Percentiles rank a stretch among this genome's conserved stretches.
Evolutionary conservation across 2,329 filamentous ascomycete species (phyloP).

Genomic region (Colletotrichum scovillei): DNA sequence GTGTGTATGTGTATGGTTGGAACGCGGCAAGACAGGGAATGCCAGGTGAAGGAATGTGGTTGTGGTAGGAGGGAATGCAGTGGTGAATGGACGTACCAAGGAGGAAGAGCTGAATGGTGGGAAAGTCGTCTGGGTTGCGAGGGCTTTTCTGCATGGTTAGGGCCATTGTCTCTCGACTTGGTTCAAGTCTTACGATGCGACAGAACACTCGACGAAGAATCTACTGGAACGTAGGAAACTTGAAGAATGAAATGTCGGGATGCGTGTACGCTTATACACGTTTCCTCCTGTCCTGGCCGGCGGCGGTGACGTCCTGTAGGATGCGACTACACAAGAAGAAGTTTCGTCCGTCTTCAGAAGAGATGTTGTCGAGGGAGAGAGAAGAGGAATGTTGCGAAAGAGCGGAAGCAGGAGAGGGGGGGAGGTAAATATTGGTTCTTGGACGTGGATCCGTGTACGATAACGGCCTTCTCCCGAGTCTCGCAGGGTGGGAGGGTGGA

Average conservation of each 20-base stretch:
- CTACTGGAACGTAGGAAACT: conserved; percentile 33
- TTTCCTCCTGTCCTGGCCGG: conserved; percentile 23
- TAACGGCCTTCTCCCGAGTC: conserved; percentile 21
- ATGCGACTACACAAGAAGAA: conserved; percentile 1
- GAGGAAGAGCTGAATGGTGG: conserved; percentile 83
- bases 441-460: conserved; percentile 32
- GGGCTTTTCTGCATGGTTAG: conserved; percentile 61
- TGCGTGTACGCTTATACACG: conserved; percentile 33
- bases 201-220: conserved; percentile 43
- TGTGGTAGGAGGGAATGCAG: conserved; percentile 30
- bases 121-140: conserved; percentile 80
- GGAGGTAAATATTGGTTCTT: conserved; percentile 31
- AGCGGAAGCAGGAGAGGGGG: conserved; percentile 27
- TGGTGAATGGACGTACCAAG: conserved; percentile 69
- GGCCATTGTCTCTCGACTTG: conserved; percentile 60
- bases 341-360: conserved; percentile 28
- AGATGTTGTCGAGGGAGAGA: conserved; percentile 4
- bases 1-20: background rate
- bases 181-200: conserved; percentile 57
- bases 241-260: conserved; percentile 33
- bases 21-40: conserved; percentile 6
- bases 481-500: background rate
- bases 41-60: background rate
- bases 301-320: conserved; percentile 19
- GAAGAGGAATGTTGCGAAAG: conserved; percentile 24